These are phyloP conservation scores for Phalaenopsis aphrodite DNA, from an alignment of 106 monocot species.

Conservation along the genomic window DNA sequence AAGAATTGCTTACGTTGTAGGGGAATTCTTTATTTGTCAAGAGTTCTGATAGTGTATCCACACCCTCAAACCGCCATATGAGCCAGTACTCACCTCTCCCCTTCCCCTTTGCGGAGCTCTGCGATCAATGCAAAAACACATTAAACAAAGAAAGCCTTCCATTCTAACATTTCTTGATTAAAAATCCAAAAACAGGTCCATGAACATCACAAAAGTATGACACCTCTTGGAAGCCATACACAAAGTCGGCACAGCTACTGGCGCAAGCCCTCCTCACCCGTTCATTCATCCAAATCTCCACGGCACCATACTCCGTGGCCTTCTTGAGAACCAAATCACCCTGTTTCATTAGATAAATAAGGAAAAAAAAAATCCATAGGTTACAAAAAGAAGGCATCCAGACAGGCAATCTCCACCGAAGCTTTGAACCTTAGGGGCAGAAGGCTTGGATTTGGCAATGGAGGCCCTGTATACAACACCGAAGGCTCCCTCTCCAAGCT, in stretches of 20 bases:
- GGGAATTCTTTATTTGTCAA: conserved; percentile 90
- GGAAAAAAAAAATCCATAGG: neutral
- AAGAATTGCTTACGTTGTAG: conserved; percentile 63
- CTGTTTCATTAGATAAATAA: conserved; percentile 27
- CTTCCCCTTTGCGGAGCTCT: conserved; percentile 79
- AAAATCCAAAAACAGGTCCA: too few species aligned
- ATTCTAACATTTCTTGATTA: too few species aligned
- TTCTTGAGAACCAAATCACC: conserved; percentile 83
- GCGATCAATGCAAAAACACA: conserved; percentile 9
- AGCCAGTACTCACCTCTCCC: conserved; percentile 80
- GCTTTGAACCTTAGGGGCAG: conserved; percentile 22
- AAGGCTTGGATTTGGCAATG: conserved; percentile 29
- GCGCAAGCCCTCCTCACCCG: conserved; percentile 75
- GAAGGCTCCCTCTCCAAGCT: conserved; percentile 87
- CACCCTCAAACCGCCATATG: conserved; percentile 88
- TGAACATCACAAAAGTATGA: neutral
- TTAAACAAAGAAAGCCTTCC: neutral
- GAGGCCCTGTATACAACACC: conserved; percentile 81
- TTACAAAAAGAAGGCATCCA: neutral
- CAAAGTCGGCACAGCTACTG: conserved; percentile 81
- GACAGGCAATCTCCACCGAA: neutral
- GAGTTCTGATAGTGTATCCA: conserved; percentile 72
- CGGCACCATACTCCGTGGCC: conserved; percentile 92
- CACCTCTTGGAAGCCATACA: conserved; percentile 96
- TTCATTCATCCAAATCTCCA: conserved; percentile 99